Evolutionary conservation across 2,329 filamentous ascomycete species (phyloP).

Genomic region (Ophiostoma sp.): DNA sequence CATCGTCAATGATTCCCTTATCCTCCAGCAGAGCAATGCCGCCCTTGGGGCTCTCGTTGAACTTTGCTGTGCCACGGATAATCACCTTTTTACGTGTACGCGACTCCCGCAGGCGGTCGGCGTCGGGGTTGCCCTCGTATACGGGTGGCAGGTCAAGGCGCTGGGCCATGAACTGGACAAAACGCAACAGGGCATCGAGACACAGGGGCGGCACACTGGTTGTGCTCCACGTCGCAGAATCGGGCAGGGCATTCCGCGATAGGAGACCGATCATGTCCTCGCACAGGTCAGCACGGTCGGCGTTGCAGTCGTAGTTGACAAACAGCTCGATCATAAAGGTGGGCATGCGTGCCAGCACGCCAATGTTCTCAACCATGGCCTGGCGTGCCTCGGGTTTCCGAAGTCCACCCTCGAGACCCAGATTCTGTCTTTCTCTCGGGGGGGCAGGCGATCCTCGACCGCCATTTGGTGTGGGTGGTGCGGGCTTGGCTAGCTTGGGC

Average conservation of each 20-base stretch:
- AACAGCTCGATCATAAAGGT: constrained; percentile 94
- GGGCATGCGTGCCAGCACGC: constrained; percentile 84
- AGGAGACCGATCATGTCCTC: constrained; percentile 92
- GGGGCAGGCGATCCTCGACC: constrained; percentile 85
- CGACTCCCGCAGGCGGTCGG: constrained; percentile 61
- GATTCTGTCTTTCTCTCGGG: constrained; percentile 84
- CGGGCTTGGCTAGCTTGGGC: constrained; percentile 77
- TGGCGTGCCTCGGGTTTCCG: constrained; percentile 92
- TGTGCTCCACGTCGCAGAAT: constrained; percentile 97
- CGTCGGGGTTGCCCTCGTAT: constrained; percentile 61
- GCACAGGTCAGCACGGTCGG: constrained; percentile 84
- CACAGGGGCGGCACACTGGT: constrained; percentile 95
- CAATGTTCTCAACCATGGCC: constrained; percentile 96
- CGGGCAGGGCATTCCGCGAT: constrained; percentile 89
- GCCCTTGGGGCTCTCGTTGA: constrained; percentile 90
- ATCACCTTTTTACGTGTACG: constrained; percentile 80
- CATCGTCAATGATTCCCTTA: constrained; percentile 76
- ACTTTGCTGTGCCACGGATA: constrained; percentile 79
- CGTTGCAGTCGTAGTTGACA: constrained; percentile 96
- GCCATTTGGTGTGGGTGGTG: constrained; percentile 59
- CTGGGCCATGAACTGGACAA: constrained; percentile 86
- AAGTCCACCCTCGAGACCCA: constrained; percentile 85
- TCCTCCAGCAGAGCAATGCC: constrained; percentile 81
- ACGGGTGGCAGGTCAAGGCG: constrained; percentile 67
- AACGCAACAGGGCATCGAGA: constrained; percentile 83